Conservation (phyloP, 1,139 yeast genomes). For the Zhuliangozyma parablackwelliae region DNA sequence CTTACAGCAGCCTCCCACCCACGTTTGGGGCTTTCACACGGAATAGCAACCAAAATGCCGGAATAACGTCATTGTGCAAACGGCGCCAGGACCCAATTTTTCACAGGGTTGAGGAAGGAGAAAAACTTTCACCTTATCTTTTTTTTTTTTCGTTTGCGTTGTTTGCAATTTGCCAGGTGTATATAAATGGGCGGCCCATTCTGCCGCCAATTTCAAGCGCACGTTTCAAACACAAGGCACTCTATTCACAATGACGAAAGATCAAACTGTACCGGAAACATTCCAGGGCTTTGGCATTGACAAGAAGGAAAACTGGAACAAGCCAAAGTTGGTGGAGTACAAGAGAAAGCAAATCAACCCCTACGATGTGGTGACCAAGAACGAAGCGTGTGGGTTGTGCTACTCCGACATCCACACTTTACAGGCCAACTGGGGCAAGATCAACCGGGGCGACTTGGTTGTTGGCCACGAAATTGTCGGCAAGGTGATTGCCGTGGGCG, state of each 20-base stretch:
- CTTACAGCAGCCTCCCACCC: no score
- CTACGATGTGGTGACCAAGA: slow-evolving; percentile 44
- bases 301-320: slow-evolving; percentile 35
- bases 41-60: no score
- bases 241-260: slow-evolving; percentile 8
- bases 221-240: no score
- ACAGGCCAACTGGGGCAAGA: slow-evolving; percentile 39
- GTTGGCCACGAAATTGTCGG: slow-evolving; percentile 56
- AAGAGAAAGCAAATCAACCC: slow-evolving; percentile 33
- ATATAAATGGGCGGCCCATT: no score
- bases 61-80: no score
- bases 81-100: no score
- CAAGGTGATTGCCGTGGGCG: slow-evolving; percentile 48
- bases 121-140: no score
- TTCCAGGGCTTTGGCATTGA: slow-evolving; percentile 44
- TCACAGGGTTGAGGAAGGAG: no score
- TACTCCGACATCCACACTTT: slow-evolving; percentile 53
- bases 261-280: slow-evolving; percentile 22
- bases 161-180: no score
- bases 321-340: slow-evolving; percentile 39
- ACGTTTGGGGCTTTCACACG: no score
- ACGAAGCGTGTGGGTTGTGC: slow-evolving; percentile 55
- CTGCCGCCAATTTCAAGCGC: no score
- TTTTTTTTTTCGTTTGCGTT: no score
- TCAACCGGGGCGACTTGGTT: slow-evolving; percentile 24